A percentile compares a stretch with the other conserved stretches of the same genome.
Conservation (phyloP, 2,329 filamentous ascomycete species). For the Diplocarpon rosae region DNA sequence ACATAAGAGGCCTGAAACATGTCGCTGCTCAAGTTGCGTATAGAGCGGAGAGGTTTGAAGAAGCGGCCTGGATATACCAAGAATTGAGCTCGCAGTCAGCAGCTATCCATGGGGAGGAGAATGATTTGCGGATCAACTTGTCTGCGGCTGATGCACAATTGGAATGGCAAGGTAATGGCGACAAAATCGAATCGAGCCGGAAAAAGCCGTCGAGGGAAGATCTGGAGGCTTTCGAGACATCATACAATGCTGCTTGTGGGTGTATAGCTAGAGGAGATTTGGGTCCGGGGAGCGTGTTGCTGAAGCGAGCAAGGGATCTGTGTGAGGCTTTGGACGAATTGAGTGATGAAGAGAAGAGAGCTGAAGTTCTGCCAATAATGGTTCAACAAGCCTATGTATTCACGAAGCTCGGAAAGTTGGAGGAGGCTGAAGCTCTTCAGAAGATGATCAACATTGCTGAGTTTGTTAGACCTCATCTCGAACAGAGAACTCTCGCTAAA, state of each 20-base stretch:
- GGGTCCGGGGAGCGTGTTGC: conserved; percentile 49
- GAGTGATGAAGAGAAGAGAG: conserved; percentile 60
- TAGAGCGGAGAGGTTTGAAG: conserved; percentile 60
- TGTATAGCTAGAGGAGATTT: conserved; percentile 61
- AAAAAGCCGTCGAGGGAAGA: conserved; percentile 49
- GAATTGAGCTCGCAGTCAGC: conserved; percentile 39
- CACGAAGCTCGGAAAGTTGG: conserved; percentile 50
- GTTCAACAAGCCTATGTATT: conserved; percentile 68
- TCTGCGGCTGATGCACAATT: conserved; percentile 62
- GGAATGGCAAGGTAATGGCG: conserved; percentile 48
- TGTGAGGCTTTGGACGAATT: conserved; percentile 67
- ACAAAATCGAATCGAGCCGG: conserved; percentile 22
- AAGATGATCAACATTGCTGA: conserved; percentile 48
- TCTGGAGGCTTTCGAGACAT: conserved; percentile 67
- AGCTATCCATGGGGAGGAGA: conserved; percentile 48
- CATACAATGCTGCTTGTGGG: conserved; percentile 69
- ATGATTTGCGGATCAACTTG: conserved; percentile 68
- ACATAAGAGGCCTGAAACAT: conserved; percentile 31
- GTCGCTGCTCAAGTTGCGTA: conserved; percentile 60
- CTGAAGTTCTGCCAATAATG: conserved; percentile 63
- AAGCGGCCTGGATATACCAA: conserved; percentile 53
- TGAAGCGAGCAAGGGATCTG: conserved; percentile 59
- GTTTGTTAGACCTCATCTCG: conserved; percentile 35
- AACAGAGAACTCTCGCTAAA: conserved; percentile 22
- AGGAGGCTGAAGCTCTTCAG: conserved; percentile 54